Percentiles rank a stretch among this genome's conserved stretches.
phyloP scores from a whole-genome alignment of 225 moss, liverwort and hornwort species.

The Marchantia paleacea region DNA sequence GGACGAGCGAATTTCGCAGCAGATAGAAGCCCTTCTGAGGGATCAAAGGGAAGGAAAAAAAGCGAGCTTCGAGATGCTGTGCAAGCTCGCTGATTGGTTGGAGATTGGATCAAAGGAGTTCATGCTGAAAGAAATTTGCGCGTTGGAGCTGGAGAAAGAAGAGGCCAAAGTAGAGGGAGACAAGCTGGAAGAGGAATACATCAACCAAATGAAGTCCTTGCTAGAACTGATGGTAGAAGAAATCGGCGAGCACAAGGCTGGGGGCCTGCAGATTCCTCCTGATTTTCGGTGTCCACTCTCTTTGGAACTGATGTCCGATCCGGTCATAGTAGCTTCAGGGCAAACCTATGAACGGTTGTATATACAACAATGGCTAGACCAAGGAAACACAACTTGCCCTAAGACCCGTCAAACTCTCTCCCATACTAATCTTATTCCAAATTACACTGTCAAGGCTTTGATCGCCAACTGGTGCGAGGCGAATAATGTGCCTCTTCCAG shows the following conservation, averaged over 20 bases:
- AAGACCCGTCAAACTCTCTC: conserved; percentile 82
- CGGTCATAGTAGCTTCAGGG: conserved; percentile 91
- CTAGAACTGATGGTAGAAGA: conserved; percentile 47
- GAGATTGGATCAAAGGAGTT: conserved; percentile 47
- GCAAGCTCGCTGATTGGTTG: conserved; percentile 46
- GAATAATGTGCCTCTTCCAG: conserved; percentile 70
- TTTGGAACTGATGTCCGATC: conserved; percentile 94
- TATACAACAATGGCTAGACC: conserved; percentile 90
- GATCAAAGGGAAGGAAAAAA: conserved; percentile 49
- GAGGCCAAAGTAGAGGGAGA: conserved; percentile 33
- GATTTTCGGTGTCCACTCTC: conserved; percentile 98
- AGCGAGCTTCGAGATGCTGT: conserved; percentile 39
- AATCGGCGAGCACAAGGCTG: conserved; percentile 39
- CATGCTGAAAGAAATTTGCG: conserved; percentile 35
- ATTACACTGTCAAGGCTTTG: conserved; percentile 95
- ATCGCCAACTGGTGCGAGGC: conserved; percentile 98
- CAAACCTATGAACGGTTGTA: conserved; percentile 87
- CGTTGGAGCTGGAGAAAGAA: conserved; percentile 41
- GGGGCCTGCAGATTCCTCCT: conserved; percentile 66
- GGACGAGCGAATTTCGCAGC: conserved; percentile 43
- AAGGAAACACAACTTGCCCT: conserved; percentile 74
- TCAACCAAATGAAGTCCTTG: conserved; percentile 31
- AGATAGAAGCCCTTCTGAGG: conserved; percentile 50
- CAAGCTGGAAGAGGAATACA: conserved; percentile 45
- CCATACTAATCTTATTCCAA: conserved; percentile 81